Conservation (phyloP, 345 rosid genomes). For the Populus alba region DNA sequence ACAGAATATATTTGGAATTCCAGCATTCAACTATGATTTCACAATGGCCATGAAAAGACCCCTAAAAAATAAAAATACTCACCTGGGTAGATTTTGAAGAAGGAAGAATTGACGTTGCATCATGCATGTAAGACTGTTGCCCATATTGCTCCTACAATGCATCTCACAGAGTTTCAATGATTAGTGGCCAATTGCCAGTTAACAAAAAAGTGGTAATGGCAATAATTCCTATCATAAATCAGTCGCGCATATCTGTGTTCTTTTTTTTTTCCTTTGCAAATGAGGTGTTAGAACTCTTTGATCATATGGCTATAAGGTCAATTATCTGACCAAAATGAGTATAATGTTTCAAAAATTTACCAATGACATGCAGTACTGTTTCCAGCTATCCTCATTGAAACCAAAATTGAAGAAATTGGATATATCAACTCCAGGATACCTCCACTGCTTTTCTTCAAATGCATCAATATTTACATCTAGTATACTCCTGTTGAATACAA, state of each 20-base stretch:
- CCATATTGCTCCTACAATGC: constrained; percentile 33
- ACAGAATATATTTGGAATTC: not conserved
- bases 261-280: no score
- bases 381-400: constrained; percentile 66
- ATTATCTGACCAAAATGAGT: not conserved
- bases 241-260: no score
- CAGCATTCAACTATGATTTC: not conserved
- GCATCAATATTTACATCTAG: constrained; percentile 47
- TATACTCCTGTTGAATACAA: constrained; percentile 42
- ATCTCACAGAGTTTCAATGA: not conserved
- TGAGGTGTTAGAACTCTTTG: no score
- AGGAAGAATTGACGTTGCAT: constrained; percentile 17
- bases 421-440: constrained; percentile 43
- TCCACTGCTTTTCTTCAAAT: constrained; percentile 64
- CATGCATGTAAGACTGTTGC: constrained; percentile 19
- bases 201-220: not conserved
- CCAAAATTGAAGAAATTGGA: constrained; percentile 72
- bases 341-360: constrained; percentile 28
- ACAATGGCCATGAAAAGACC: constrained; percentile 1
- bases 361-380: constrained; percentile 50
- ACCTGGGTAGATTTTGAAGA: constrained; percentile 29
- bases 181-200: constrained; percentile 4
- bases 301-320: not conserved
- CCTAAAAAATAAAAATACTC: not conserved
- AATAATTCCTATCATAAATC: not conserved